These are phyloP conservation scores for Globisporangium barbulae DNA, from an alignment of 352 stramenopile species.

Conservation along the genomic window DNA sequence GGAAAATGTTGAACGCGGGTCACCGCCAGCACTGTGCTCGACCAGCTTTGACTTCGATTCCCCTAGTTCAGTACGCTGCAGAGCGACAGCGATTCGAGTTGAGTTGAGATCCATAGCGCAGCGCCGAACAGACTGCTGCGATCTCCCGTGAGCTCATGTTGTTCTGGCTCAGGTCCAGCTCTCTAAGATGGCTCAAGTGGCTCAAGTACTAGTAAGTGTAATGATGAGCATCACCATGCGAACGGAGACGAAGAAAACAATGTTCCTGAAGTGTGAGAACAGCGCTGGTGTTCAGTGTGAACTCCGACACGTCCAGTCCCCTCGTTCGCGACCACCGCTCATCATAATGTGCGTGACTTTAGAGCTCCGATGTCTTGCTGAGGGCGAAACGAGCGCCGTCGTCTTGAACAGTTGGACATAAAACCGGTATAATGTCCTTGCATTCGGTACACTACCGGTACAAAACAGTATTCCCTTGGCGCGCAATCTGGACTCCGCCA, in stretches of 20 bases:
- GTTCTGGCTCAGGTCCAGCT: neutral
- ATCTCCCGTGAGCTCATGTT: neutral
- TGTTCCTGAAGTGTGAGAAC: no score
- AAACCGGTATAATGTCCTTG: neutral
- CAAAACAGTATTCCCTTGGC: neutral
- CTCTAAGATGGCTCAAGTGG: neutral
- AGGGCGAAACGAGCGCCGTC: no score
- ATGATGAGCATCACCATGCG: no score
- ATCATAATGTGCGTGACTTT: no score
- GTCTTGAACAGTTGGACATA: neutral
- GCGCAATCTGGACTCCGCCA: neutral
- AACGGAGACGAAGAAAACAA: no score
- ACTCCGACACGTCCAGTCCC: no score
- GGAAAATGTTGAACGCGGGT: neutral
- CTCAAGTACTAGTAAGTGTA: no score
- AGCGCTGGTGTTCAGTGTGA: no score
- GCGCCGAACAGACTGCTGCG: constrained; percentile 3
- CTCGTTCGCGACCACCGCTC: no score
- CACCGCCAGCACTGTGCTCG: neutral
- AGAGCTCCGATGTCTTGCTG: no score
- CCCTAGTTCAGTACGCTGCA: neutral
- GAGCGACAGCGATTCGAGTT: neutral
- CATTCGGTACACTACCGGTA: neutral
- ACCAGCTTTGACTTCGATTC: neutral
- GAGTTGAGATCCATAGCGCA: constrained; percentile 7